Evolutionary conservation across 371 early-diverging fungal genomes (phyloP), one percentile per base, ranked within the genome.

Genomic region (Batkoa obscura): DNA sequence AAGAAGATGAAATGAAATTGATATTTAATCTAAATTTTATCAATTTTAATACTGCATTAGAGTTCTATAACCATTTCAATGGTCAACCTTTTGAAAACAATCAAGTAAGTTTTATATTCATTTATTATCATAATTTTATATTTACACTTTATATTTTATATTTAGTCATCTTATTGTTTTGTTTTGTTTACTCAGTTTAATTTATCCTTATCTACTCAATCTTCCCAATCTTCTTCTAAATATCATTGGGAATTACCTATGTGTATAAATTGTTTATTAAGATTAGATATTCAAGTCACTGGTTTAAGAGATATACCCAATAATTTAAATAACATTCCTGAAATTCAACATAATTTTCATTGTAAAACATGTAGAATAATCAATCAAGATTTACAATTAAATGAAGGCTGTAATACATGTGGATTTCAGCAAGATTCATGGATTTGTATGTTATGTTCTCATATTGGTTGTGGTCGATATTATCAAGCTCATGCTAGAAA

Each of bases 371-470:
- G 34, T 41, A 58, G 58, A 37, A 37, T 54, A n/a, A 55, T 15
- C 13, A 48, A 49, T 38, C 43, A 56, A 10, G 49, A 58, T 5
- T 17, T 38, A 23, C 30, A 46, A 9, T 58, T 60, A 12, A 59
- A 59, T 4, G 32, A 80, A 76, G 71, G 72, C 48, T 95, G 96
- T 61, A 63, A 70, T 13, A 70, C 69, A 2, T 94, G 94, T 64
- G 73, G 72, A n/a, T 68, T 78, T 3, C 73, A 66, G 0, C 78
- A 78, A 23, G 78, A 81, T 58, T 70, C 94, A 15, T 96, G 97
- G 97, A 88, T 91, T 38, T 96, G 97, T 62, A 68, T 94, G 54
- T 78, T 94, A 30, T 96, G 97, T 65, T 94, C 91, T 0, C 78
- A 87, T 59, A 71, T 87, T 36, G 89, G 88, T 0, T 89, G 89